These are phyloP conservation scores for Candida sp. DNA, from an alignment of 1,139 yeast genomes.

Conservation along the genomic window DNA sequence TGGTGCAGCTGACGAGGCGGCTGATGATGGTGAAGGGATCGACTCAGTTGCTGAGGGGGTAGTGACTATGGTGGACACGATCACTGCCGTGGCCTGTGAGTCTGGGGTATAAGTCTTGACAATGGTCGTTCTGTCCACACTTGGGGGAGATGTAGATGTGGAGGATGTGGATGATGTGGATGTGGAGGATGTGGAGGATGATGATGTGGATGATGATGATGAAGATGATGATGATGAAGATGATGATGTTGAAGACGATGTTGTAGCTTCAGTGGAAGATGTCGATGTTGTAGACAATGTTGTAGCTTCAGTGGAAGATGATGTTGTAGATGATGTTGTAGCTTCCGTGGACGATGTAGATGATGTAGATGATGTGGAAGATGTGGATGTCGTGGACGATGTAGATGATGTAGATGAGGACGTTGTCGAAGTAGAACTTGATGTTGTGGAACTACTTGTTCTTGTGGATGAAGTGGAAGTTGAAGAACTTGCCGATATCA, in stretches of 20 bases:
- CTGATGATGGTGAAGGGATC: conserved; percentile 5
- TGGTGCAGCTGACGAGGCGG: conserved; percentile 9
- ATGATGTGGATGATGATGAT: too few relatives aligned
- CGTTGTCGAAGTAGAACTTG: conserved; percentile 9
- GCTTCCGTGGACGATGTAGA: conserved; percentile 12
- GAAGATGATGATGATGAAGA: too few relatives aligned
- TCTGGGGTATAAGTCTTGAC: background rate
- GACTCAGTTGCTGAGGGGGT: conserved; percentile 10
- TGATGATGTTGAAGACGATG: too few relatives aligned
- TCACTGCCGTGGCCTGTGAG: background rate
- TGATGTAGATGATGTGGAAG: conserved; percentile 3
- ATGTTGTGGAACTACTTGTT: background rate
- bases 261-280: conserved; percentile 5
- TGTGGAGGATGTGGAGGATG: conserved; percentile 11
- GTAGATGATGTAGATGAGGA: conserved; percentile 6
- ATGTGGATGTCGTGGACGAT: too few relatives aligned
- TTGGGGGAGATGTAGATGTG: background rate
- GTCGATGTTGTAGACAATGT: conserved; percentile 8
- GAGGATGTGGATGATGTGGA: conserved; percentile 5
- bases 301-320: conserved; percentile 9
- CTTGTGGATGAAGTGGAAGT: conserved; percentile 8
- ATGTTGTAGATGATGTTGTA: conserved; percentile 7
- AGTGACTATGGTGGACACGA: background rate
- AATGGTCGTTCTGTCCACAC: background rate
- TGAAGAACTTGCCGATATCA: conserved; percentile 8